These are phyloP conservation scores for Cadophora gregata DNA, from an alignment of 2,329 filamentous ascomycete species.

Conservation along the genomic window DNA sequence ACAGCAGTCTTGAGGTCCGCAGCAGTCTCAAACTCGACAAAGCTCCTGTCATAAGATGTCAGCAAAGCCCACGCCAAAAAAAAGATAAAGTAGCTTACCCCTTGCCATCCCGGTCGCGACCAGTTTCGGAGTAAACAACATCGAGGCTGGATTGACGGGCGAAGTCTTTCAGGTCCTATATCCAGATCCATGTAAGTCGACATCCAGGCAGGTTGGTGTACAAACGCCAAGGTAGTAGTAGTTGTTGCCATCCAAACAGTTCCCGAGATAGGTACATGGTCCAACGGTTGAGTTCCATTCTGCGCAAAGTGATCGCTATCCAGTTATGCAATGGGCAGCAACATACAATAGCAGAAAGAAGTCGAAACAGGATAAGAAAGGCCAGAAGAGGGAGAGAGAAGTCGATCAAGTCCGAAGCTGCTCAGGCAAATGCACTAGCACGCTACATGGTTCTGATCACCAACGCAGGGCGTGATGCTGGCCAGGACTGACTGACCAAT, in stretches of 20 bases:
- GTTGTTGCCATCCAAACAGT: constrained; percentile 42
- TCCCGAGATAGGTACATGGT: constrained; percentile 40
- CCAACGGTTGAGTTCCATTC: constrained; percentile 39
- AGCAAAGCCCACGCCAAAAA: constrained; percentile 22
- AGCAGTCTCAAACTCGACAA: constrained; percentile 96
- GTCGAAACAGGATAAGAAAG: constrained; percentile 44
- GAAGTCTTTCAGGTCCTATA: constrained; percentile 99
- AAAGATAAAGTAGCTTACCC: constrained; percentile 66
- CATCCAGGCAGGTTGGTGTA: constrained; percentile 43
- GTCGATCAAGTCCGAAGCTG: constrained; percentile 42
- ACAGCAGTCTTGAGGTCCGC: constrained; percentile 89
- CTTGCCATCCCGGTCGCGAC: constrained; percentile 88
- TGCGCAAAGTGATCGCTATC: constrained; percentile 39
- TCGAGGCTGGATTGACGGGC: constrained; percentile 95
- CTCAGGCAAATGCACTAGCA: constrained; percentile 47
- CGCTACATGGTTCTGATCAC: constrained; percentile 35
- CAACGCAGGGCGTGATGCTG: constrained; percentile 41
- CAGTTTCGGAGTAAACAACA: constrained; percentile 97
- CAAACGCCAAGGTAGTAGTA: constrained; percentile 39
- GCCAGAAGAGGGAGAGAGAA: constrained; percentile 36
- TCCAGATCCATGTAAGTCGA: constrained; percentile 81
- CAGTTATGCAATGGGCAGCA: constrained; percentile 40
- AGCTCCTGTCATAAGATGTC: constrained; percentile 59
- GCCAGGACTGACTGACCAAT: constrained; percentile 43
- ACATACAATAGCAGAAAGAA: constrained; percentile 42